Conservation (phyloP, 495 filamentous ascomycete species). For the Neurospora sp. region DNA sequence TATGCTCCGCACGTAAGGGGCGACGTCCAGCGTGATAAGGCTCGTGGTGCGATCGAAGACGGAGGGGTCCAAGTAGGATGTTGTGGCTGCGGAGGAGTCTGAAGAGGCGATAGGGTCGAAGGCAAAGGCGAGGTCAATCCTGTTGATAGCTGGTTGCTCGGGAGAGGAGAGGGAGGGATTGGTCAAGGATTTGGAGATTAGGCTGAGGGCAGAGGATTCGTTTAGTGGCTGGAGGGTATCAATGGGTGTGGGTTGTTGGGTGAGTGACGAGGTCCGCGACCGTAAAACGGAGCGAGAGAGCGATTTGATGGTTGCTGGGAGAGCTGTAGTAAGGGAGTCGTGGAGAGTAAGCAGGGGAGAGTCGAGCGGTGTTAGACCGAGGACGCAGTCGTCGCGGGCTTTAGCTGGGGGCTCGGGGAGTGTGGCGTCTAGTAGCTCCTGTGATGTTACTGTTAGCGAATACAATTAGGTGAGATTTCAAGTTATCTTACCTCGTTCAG, state of each 20-base stretch:
- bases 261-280: neutral
- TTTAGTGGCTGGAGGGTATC: slow-evolving; percentile 10
- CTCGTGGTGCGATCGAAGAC: slow-evolving; percentile 59
- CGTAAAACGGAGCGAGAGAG: slow-evolving; percentile 24
- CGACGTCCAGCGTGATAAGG: slow-evolving; percentile 62
- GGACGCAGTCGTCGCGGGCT: slow-evolving; percentile 51
- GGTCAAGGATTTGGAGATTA: slow-evolving; percentile 20
- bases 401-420: slow-evolving; percentile 49
- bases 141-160: slow-evolving; percentile 16
- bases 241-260: neutral
- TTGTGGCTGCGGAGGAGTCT: slow-evolving; percentile 24
- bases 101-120: slow-evolving; percentile 48
- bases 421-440: slow-evolving; percentile 50
- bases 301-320: slow-evolving; percentile 26
- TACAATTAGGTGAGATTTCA: neutral
- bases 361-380: slow-evolving; percentile 53
- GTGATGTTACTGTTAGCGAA: slow-evolving; percentile 7
- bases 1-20: slow-evolving; percentile 75
- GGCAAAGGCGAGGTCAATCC: slow-evolving; percentile 37
- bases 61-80: slow-evolving; percentile 42
- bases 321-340: slow-evolving; percentile 7
- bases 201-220: slow-evolving; percentile 18
- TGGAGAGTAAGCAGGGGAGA: slow-evolving; percentile 24
- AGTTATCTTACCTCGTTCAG: slow-evolving; percentile 27
- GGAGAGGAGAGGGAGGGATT: slow-evolving; percentile 9